Evolutionary conservation across 2,329 filamentous ascomycete species (phyloP).

Genomic region (Trichoderma semiorbis): DNA sequence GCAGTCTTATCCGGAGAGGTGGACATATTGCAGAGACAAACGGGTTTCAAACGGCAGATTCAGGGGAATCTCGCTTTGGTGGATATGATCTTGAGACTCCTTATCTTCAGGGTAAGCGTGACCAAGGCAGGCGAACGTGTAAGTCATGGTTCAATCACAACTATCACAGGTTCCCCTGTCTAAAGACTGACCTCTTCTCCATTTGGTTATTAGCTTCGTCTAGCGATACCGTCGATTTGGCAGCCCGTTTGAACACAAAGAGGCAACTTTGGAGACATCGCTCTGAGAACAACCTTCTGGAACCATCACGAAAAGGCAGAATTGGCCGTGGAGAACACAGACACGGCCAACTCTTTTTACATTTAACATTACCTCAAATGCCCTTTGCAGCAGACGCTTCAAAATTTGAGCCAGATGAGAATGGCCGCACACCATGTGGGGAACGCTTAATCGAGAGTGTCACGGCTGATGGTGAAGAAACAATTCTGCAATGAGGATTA

Average conservation of each 20-base stretch:
- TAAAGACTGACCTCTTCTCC: background rate
- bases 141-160: background rate
- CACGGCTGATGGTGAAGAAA: too few relatives aligned
- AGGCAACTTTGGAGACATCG: slow-evolving; percentile 1
- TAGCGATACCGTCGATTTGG: background rate
- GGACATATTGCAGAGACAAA: background rate
- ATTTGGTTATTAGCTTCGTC: background rate
- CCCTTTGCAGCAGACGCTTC: background rate
- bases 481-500: background rate
- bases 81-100: background rate
- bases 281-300: background rate
- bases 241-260: background rate
- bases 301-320: background rate
- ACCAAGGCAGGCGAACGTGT: background rate
- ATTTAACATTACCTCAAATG: background rate
- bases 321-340: background rate
- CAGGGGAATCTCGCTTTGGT: background rate
- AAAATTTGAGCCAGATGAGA: background rate
- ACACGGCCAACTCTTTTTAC: background rate
- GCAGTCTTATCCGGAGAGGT: slow-evolving; percentile 33
- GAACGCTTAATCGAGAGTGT: background rate
- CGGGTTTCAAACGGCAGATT: background rate
- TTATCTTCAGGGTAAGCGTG: background rate
- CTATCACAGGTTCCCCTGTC: background rate
- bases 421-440: background rate